Percentiles rank a stretch among this genome's conserved stretches.
phyloP scores from a whole-genome alignment of 2,329 filamentous ascomycete genomes.

The Kalmusia sp. region DNA sequence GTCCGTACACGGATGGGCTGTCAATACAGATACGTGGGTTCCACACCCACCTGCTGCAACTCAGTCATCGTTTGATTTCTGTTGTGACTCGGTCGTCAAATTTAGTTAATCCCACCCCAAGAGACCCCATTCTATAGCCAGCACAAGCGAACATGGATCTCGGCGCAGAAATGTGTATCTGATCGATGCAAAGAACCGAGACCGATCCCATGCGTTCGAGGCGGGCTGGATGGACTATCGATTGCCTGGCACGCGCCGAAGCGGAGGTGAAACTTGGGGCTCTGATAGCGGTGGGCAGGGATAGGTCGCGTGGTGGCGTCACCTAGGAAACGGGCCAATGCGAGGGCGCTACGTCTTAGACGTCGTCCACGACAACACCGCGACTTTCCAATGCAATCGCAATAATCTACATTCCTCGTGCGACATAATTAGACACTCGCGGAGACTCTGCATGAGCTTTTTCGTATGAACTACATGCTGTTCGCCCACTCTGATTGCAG shows the following conservation, averaged over 20 bases:
- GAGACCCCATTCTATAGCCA: too few species aligned
- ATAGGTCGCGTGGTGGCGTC: constrained; percentile 29
- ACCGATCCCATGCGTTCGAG: neutral
- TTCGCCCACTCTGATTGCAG: neutral
- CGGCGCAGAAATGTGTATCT: too few species aligned
- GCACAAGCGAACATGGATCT: too few species aligned
- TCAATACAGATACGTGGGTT: constrained; percentile 16
- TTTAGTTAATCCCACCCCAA: too few species aligned
- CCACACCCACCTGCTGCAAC: constrained; percentile 12
- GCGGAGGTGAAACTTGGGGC: constrained; percentile 9
- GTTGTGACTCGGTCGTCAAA: too few species aligned
- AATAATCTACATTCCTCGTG: neutral
- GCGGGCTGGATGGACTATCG: neutral
- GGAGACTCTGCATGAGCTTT: neutral
- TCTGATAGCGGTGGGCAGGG: constrained; percentile 13
- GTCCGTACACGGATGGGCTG: constrained; percentile 19
- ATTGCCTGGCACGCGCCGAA: constrained; percentile 1
- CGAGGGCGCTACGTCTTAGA: constrained; percentile 28
- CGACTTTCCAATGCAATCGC: constrained; percentile 22
- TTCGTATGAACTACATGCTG: neutral
- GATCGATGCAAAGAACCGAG: neutral
- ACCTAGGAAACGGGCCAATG: constrained; percentile 33
- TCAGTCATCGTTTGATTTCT: too few species aligned
- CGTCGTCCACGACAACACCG: constrained; percentile 39
- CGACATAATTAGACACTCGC: neutral